Conservation (phyloP, 164 flowering plant species). For the Buxus sempervirens region DNA sequence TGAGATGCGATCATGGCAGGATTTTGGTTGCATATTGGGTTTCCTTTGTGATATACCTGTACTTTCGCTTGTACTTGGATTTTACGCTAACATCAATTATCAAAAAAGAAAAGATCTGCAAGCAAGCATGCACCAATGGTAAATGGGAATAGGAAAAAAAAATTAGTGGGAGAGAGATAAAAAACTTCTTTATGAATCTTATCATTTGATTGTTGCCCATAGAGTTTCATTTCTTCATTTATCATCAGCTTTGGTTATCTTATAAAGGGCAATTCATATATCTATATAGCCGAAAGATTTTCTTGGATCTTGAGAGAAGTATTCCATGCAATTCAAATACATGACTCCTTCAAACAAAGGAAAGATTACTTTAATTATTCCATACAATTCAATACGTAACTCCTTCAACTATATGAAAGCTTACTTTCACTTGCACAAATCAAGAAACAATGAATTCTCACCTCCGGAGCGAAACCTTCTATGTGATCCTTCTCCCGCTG, state of each 20-base stretch:
- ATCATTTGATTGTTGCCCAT: neutral
- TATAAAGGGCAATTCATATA: neutral
- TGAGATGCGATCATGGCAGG: too few relatives aligned
- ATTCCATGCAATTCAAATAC: neutral
- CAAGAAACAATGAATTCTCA: conserved; percentile 18
- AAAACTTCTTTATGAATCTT: neutral
- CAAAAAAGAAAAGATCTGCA: too few relatives aligned
- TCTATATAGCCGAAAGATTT: neutral
- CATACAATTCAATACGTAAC: too few relatives aligned
- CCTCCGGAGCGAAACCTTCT: conserved; percentile 99
- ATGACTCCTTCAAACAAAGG: too few relatives aligned
- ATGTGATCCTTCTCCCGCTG: conserved; percentile 89
- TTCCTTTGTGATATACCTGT: too few relatives aligned
- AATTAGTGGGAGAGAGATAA: neutral
- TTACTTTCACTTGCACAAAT: neutral
- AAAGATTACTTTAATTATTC: too few relatives aligned
- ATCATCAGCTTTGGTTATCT: neutral
- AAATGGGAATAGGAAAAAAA: neutral
- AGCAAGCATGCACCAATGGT: neutral
- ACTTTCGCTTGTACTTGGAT: too few relatives aligned
- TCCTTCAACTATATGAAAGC: neutral
- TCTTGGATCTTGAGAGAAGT: neutral
- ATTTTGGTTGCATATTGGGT: too few relatives aligned
- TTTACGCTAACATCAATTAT: too few relatives aligned
- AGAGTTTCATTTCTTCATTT: neutral